phyloP scores from a whole-genome alignment of 257 asterid species.

The Solanum pimpinellifolium region DNA sequence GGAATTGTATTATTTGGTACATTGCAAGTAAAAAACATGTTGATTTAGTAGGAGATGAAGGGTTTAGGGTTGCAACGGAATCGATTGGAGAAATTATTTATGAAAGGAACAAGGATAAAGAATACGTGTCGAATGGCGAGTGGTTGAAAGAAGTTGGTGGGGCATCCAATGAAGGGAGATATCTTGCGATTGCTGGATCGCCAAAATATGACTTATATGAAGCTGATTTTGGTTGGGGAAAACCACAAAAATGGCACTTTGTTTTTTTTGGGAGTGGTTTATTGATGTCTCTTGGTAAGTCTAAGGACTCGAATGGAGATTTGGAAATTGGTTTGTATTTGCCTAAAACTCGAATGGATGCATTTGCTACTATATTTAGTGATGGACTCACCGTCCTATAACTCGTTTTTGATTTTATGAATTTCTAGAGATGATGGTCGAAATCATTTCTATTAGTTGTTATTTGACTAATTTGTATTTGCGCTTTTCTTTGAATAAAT shows the following conservation, averaged over 20 bases:
- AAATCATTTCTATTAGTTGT: too few species aligned
- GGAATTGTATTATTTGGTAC: slow-evolving; percentile 30
- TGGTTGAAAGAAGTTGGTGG: not conserved
- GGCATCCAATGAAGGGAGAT: not conserved
- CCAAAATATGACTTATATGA: slow-evolving; percentile 27
- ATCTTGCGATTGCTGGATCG: slow-evolving; percentile 24
- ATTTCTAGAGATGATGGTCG: not conserved
- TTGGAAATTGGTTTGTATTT: slow-evolving; percentile 26
- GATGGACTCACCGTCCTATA: not conserved
- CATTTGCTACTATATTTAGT: slow-evolving; percentile 18
- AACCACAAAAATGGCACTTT: slow-evolving; percentile 14
- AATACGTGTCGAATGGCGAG: slow-evolving; percentile 1
- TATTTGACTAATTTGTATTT: not conserved
- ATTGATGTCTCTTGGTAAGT: slow-evolving; percentile 2
- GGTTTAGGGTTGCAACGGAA: slow-evolving; percentile 16
- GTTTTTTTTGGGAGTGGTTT: not conserved
- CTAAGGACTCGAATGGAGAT: slow-evolving; percentile 16
- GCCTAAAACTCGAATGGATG: slow-evolving; percentile 9
- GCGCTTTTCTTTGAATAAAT: not conserved
- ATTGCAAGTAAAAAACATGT: not conserved
- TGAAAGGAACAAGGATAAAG: slow-evolving; percentile 3
- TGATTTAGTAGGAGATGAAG: slow-evolving; percentile 15
- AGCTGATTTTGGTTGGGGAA: slow-evolving; percentile 50
- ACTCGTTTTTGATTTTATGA: not conserved
- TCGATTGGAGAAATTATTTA: slow-evolving; percentile 9